These are phyloP conservation scores for Parathielavia hyrcaniae DNA, from an alignment of 495 filamentous ascomycete genomes.

Conservation along the genomic window DNA sequence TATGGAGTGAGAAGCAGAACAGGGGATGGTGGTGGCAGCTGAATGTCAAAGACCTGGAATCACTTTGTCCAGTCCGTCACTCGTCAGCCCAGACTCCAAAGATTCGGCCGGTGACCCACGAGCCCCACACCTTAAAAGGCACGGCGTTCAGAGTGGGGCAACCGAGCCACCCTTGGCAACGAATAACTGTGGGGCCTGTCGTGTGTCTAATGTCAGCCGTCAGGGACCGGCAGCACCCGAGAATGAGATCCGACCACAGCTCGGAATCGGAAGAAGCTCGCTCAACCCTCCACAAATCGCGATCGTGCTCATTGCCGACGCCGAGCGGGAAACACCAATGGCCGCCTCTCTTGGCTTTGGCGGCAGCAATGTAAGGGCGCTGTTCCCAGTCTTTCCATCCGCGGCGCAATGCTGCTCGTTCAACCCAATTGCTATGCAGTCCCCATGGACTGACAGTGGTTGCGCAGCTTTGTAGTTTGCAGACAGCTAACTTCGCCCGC, in stretches of 20 bases:
- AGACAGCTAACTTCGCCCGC: neutral
- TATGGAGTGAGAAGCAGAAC: neutral
- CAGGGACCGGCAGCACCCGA: constrained; percentile 9
- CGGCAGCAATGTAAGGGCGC: constrained; percentile 21
- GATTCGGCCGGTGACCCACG: too few relatives aligned
- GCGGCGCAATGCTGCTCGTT: too few relatives aligned
- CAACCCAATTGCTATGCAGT: too few relatives aligned
- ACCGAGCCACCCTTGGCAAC: neutral
- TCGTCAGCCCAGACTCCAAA: too few relatives aligned
- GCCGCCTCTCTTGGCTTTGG: constrained; percentile 15
- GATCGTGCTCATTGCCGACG: neutral
- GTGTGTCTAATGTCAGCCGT: neutral
- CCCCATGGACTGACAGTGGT: neutral
- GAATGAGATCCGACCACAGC: constrained; percentile 9
- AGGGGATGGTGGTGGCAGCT: too few relatives aligned
- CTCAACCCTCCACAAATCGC: too few relatives aligned
- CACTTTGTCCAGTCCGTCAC: too few relatives aligned
- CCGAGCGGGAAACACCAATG: constrained; percentile 15
- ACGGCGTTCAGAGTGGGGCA: neutral
- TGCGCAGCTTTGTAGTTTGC: neutral
- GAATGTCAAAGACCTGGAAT: too few relatives aligned
- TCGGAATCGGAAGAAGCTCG: constrained; percentile 2
- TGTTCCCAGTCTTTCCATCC: neutral
- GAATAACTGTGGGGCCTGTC: neutral
- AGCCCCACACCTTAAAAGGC: too few relatives aligned